Evolutionary conservation across 2,329 filamentous ascomycete species (phyloP), one percentile per base, ranked within the genome.

Genomic region (Talaromyces sp.): DNA sequence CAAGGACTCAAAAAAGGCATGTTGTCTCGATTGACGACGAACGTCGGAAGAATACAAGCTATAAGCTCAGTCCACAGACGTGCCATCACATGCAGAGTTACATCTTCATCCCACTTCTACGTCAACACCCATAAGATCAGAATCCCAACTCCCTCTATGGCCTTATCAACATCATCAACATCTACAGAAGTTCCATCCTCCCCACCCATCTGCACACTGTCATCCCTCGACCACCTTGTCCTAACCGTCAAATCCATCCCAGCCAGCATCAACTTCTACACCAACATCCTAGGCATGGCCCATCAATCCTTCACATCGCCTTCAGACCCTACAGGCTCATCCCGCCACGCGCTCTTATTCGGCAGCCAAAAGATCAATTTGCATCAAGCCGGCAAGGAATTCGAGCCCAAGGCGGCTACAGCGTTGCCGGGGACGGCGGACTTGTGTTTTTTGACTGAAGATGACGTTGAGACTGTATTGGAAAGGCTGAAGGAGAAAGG

Each of bases 351-450:
- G 0, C 78, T 89, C 17, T 74, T 80, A 4, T 89, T 88, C 68
- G 87, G 86, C 39, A 70, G 68, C 0, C 85, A 87, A 67, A 89
- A 89, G 73, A 85, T 89, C 65, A 89, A 89, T 66, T 79, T 89
- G 2, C 86, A 89, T 70, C 79, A 85, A 68, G 75, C 77, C 11
- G 86, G 85, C 7, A 81, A 80, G 15, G 86, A 88, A 66, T 88
- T 87, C 68, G 84, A 86, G 66, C 86, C 86, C 3, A 87, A 87
- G 70, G 86, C 86, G 0, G 71, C 71, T 3, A 79, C 74, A 11
- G 85, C 85, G 0, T 77, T 83, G 62, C 83, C 84, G 0, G 87
- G 87, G 0, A 86, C 83, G 11, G 85, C 82, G 11, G 86, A 89
- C 71, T 66, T 89, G 39, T 88, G 86, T 70, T 89, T 89, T 63